Evolutionary conservation across 2,329 filamentous ascomycete genomes (phyloP), one percentile per base, ranked within the genome.

Genomic region (Neofusicoccum umdonicola): DNA sequence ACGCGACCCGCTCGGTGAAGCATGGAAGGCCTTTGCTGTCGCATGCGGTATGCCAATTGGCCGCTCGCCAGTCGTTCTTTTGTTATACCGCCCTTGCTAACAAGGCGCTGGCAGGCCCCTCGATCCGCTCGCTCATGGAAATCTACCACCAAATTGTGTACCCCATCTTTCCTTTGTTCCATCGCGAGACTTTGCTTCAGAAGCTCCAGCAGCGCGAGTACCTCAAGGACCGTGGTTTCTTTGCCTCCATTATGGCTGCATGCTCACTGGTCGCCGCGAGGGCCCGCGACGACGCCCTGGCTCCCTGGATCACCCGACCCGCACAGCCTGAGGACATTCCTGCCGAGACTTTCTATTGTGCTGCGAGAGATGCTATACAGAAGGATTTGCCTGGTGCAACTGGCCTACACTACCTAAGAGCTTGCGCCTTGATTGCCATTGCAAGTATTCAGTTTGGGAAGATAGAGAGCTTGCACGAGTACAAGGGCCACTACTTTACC

Each of bases 111-210:
- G 12, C 42, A 60, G 56, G 41, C 7, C 69, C 68, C 34, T 73
- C 74, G 45, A 79, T 84, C 47, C 72, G 76, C 58, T 74, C 78
- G 69, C 72, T 83, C n/a, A 74, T 83, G 27, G 77, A 82, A 15
- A 74, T 84, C 15, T 85, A 84, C 73, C 82, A 83, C 70, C 80
- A 84, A 65, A 78, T 83, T 48, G 79, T 84, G n/a, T 84, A 84
- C 70, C 83, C 83, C 1, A 80, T 84, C 56, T 82, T 84, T 66
- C 83, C 83, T 4, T 72, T 85, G 31, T 85, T 85, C 67, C 81
- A 85, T 68, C 77, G 77, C 41, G 76, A 76, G n/a, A 80, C 78
- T 17, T 76, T 82, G 48, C 70, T 77, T 31, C 70, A 76, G 9
- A 76, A 75, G 48, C 70, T 84, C n/a, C 68, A 76, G 6, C 71